Conservation (phyloP, 805 yeast genomes). For the Tetrapisispora arboricola region DNA sequence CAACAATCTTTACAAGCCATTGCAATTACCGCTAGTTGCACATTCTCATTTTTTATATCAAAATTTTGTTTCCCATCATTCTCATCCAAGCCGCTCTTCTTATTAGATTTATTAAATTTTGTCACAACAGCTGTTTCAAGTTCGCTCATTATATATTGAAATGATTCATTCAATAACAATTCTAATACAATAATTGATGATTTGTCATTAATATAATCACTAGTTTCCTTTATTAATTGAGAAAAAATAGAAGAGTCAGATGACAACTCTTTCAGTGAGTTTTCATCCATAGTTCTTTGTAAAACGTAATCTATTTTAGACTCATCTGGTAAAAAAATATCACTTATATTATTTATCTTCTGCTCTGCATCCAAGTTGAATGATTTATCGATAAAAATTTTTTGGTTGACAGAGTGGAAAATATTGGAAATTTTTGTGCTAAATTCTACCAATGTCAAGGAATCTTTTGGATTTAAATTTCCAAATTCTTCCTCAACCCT, state of each 20-base stretch:
- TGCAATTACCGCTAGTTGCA: slow-evolving; percentile 23
- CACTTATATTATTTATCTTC: background rate
- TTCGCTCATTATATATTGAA: slow-evolving; percentile 20
- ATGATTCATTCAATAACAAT: slow-evolving; percentile 22
- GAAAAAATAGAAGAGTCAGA: slow-evolving; percentile 26
- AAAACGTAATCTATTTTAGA: slow-evolving; percentile 44
- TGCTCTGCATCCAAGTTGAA: background rate
- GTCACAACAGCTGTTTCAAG: slow-evolving; percentile 11
- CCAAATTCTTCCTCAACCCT: slow-evolving; percentile 53
- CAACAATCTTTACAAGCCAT: slow-evolving; percentile 25
- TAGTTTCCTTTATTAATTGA: slow-evolving; percentile 37
- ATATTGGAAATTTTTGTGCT: slow-evolving; percentile 34
- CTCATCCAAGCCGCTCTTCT: slow-evolving; percentile 6
- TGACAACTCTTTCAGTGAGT: slow-evolving; percentile 27
- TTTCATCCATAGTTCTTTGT: slow-evolving; percentile 40
- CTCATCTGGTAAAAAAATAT: slow-evolving; percentile 38
- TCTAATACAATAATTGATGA: slow-evolving; percentile 23
- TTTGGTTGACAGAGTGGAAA: slow-evolving; percentile 21
- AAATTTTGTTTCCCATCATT: slow-evolving; percentile 1
- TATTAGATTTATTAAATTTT: slow-evolving; percentile 1
- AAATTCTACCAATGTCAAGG: slow-evolving; percentile 54
- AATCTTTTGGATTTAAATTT: slow-evolving; percentile 61
- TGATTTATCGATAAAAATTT: slow-evolving; percentile 21
- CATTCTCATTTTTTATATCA: slow-evolving; percentile 4
- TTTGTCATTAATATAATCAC: slow-evolving; percentile 30